These are phyloP conservation scores for Miamiensis avidus DNA, from an alignment of 169 alveolate species.

Conservation along the genomic window DNA sequence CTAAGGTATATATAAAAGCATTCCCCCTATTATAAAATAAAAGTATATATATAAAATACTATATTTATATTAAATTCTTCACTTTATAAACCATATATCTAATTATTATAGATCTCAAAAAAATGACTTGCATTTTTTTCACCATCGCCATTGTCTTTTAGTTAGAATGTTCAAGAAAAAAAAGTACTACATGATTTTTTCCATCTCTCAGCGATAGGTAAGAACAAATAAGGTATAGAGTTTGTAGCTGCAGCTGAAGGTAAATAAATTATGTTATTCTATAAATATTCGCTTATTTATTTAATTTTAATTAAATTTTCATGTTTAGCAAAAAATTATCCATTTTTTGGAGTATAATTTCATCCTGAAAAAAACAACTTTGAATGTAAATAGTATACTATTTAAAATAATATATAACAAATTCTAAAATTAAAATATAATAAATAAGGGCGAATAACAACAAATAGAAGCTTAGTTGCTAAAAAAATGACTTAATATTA, in stretches of 20 bases:
- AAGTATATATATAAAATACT: too few species aligned
- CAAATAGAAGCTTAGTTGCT: too few species aligned
- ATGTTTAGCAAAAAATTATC: constrained; percentile 28
- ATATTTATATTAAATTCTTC: too few species aligned
- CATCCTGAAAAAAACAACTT: constrained; percentile 71
- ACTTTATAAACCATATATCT: too few species aligned
- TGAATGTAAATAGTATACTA: constrained; percentile 48
- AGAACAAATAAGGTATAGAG: constrained; percentile 35
- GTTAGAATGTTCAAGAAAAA: background rate
- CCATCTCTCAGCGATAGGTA: background rate
- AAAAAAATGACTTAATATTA: too few species aligned
- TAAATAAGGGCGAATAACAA: too few species aligned
- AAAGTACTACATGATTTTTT: constrained; percentile 2
- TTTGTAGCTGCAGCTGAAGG: constrained; percentile 52
- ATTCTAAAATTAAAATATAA: too few species aligned
- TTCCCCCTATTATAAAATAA: background rate
- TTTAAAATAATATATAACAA: too few species aligned
- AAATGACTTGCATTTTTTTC: background rate
- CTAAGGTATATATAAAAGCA: background rate
- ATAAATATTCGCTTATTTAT: too few species aligned
- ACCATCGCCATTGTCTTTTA: background rate
- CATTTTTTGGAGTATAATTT: constrained; percentile 58
- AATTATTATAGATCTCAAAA: background rate
- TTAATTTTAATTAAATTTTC: too few species aligned
- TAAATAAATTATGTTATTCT: background rate